Base-by-base conservation (phyloP, 352 stramenopile species). In the Phytophthora litchii region DNA sequence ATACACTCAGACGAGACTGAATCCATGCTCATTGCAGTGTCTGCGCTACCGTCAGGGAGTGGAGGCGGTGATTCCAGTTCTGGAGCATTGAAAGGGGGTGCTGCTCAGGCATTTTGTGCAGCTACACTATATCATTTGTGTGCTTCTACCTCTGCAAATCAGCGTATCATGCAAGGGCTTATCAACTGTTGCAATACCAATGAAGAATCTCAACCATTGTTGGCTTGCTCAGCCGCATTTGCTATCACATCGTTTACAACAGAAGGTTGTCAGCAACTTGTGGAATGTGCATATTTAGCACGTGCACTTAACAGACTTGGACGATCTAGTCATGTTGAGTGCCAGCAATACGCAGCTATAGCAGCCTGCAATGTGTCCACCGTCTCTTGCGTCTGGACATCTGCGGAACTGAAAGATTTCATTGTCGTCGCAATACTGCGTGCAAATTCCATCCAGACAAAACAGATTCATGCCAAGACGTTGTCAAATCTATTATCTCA, bases 391-490 rank as follows among this genome's bases (percentile, higher is more conserved):
- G 83, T 91, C 16, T 94, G 85, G 85, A 86, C 69, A 1, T 88
- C 79, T 0, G 51, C 72, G 0, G 85, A 94, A 48, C 78, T 94
- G 1, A 91, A 91, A 31, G 85, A 94, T 54, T 91, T 94, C 29
- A 90, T 92, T 11, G 85, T 92, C 1, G 80, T 94, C 3, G 83
- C 85, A 11, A 42, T 94, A 20, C 48, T 94, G 23, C 78, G 85
- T 3, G 84, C 85, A 0, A 92, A 94, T 47, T 94, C 85, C 13
- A 64, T 81, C 4, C 80, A 92, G n/a, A 74, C 85, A 1, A 94
- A 92, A 56, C 82, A 92, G 42, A 89, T 92, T 31, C 85, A 94
- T 42, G 80, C 79, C 43, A 92, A 92, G 53, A 94, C 85, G 13
- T 59, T 94, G 20, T 88, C 79, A 3, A 94, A 94, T 34, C 20